phyloP scores from a whole-genome alignment of 352 stramenopile genomes.

The Phytophthora pisi region DNA sequence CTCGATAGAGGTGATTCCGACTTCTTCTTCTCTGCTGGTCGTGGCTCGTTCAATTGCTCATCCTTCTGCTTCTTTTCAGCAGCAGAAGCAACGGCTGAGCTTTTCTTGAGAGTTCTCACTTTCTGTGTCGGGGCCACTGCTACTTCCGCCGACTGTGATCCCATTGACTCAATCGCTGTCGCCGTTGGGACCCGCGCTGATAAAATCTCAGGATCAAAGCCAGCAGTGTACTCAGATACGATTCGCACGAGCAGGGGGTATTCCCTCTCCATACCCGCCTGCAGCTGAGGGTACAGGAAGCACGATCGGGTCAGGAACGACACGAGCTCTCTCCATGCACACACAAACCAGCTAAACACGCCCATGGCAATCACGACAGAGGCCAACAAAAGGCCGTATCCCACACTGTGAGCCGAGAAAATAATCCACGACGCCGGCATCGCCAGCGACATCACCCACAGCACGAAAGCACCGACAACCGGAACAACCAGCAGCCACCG shows the following conservation, averaged over 20 bases:
- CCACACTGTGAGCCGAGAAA: constrained; percentile 79
- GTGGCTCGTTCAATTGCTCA: neutral
- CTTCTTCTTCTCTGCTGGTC: neutral
- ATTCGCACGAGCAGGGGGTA: constrained; percentile 84
- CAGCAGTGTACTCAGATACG: constrained; percentile 82
- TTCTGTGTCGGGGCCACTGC: constrained; percentile 1
- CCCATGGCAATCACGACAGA: constrained; percentile 82
- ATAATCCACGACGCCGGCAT: constrained; percentile 86
- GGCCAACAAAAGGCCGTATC: constrained; percentile 73
- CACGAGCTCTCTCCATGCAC: constrained; percentile 78
- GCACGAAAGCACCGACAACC: constrained; percentile 59
- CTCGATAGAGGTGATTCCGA: neutral
- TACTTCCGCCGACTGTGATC: constrained; percentile 12
- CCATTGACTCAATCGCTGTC: constrained; percentile 30
- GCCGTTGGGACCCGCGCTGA: constrained; percentile 37
- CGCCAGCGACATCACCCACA: constrained; percentile 80
- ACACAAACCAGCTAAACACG: constrained; percentile 83
- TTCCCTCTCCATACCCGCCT: constrained; percentile 72
- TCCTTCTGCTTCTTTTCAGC: constrained; percentile 9
- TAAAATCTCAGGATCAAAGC: constrained; percentile 80
- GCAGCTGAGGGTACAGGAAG: constrained; percentile 83
- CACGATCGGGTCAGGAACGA: constrained; percentile 82
- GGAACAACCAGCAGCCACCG: constrained; percentile 80
- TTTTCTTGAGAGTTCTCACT: neutral
- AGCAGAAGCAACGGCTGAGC: neutral